These are phyloP conservation scores for Phytophthora melonis DNA, from an alignment of 352 stramenopile genomes.

Conservation along the genomic window DNA sequence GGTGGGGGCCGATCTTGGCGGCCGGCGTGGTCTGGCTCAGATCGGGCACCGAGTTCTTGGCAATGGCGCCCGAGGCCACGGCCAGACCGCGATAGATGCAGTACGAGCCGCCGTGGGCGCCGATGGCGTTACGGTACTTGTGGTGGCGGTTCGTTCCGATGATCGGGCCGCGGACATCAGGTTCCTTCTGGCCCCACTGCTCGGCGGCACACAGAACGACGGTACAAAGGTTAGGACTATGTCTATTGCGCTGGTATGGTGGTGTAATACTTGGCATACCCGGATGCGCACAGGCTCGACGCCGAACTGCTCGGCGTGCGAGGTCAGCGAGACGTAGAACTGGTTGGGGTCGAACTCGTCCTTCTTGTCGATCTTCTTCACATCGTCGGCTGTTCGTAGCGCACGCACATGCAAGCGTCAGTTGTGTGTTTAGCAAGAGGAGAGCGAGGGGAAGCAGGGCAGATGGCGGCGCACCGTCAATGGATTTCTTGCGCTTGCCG, in stretches of 20 bases:
- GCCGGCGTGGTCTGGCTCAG: slow-evolving; percentile 95
- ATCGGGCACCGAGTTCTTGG: slow-evolving; percentile 71
- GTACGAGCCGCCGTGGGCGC: slow-evolving; percentile 98
- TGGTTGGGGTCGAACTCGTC: slow-evolving; percentile 89
- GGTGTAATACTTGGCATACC: slow-evolving; percentile 42
- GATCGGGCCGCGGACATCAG: slow-evolving; percentile 92
- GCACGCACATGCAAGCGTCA: slow-evolving; percentile 16
- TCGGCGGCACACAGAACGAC: slow-evolving; percentile 28
- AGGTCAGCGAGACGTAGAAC: slow-evolving; percentile 90
- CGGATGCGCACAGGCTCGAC: slow-evolving; percentile 88
- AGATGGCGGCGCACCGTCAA: slow-evolving; percentile 62
- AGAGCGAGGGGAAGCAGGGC: not conserved
- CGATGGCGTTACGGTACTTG: slow-evolving; percentile 98
- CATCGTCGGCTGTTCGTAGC: slow-evolving; percentile 64
- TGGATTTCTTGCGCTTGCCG: slow-evolving; percentile 91
- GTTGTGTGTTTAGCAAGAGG: not conserved
- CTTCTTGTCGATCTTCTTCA: slow-evolving; percentile 86
- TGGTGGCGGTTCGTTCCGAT: slow-evolving; percentile 97
- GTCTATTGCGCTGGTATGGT: not conserved
- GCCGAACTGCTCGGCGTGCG: slow-evolving; percentile 87
- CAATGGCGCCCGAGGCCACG: slow-evolving; percentile 83
- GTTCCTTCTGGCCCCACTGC: slow-evolving; percentile 93
- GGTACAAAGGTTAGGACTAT: slow-evolving; percentile 4
- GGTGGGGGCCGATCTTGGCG: slow-evolving; percentile 97
- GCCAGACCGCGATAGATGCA: slow-evolving; percentile 98